Evolutionary conservation across 257 asterid genomes (phyloP).

Genomic region (Scutellaria galericulata): DNA sequence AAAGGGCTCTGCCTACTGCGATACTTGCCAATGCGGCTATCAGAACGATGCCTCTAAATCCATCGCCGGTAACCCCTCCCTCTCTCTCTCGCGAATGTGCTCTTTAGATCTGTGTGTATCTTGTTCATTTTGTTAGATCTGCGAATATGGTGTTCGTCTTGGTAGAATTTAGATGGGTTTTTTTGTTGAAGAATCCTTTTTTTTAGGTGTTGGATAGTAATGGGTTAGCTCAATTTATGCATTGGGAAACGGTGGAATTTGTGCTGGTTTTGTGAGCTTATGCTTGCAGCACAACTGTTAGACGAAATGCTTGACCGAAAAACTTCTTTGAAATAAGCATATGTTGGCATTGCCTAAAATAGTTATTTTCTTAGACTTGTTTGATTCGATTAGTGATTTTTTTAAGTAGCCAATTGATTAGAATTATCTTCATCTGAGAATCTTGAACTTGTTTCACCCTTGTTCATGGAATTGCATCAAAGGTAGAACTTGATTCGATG

Average conservation of each 20-base stretch:
- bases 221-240: not conserved
- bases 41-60: conserved; percentile 59
- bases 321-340: not conserved
- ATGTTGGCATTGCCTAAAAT: not conserved
- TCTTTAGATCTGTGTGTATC: conserved; percentile 6
- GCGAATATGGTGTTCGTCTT: not conserved
- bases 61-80: conserved; percentile 42
- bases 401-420: not conserved
- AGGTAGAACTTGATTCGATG: no score
- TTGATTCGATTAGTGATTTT: not conserved
- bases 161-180: not conserved
- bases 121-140: conserved; percentile 24
- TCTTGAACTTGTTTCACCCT: no score
- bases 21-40: conserved; percentile 81
- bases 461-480: no score
- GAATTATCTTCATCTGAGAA: not conserved
- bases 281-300: conserved; percentile 1
- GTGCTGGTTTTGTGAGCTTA: not conserved
- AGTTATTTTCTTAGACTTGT: not conserved
- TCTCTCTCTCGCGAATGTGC: not conserved
- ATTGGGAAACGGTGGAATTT: not conserved
- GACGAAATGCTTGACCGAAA: conserved; percentile 3
- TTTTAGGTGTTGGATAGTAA: not conserved
- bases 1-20: conserved; percentile 64
- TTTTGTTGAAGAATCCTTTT: not conserved